Evolutionary conservation across 2,329 filamentous ascomycete genomes (phyloP).

Genomic region (Paraphaeosphaeria minitans): DNA sequence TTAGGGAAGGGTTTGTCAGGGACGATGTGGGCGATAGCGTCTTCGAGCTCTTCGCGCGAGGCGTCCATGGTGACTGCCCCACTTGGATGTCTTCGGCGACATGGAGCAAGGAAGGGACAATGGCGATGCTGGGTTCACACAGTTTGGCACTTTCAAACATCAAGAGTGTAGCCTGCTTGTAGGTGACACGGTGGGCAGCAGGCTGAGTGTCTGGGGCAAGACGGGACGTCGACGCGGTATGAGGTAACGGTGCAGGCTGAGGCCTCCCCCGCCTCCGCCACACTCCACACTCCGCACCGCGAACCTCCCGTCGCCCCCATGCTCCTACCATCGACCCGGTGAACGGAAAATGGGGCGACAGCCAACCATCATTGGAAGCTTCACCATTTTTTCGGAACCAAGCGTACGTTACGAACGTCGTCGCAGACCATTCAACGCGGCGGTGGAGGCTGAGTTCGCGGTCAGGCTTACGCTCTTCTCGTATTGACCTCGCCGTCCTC

Average conservation of each 20-base stretch:
- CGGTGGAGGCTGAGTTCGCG: conserved; percentile 5
- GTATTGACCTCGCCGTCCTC: not conserved
- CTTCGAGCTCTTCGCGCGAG: conserved; percentile 15
- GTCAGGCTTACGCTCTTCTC: not conserved
- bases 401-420: not conserved
- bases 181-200: not conserved
- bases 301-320: not conserved
- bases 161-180: not conserved
- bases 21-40: conserved; percentile 17
- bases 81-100: not conserved
- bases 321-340: not conserved
- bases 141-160: not conserved
- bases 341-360: not conserved
- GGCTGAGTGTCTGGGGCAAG: not conserved
- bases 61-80: conserved; percentile 10
- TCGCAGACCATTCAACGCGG: not conserved
- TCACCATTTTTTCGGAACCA: not conserved
- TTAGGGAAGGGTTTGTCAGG: conserved; percentile 19
- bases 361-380: not conserved
- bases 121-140: not conserved
- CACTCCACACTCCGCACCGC: not conserved
- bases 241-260: conserved; percentile 3
- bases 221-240: conserved; percentile 1
- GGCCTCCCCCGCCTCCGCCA: not conserved
- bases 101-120: conserved; percentile 7